A percentile compares a stretch with the other conserved stretches of the same genome.
Evolutionary conservation across 202 grass and related monocot species (phyloP).

Genomic region (Panicum hallii): DNA sequence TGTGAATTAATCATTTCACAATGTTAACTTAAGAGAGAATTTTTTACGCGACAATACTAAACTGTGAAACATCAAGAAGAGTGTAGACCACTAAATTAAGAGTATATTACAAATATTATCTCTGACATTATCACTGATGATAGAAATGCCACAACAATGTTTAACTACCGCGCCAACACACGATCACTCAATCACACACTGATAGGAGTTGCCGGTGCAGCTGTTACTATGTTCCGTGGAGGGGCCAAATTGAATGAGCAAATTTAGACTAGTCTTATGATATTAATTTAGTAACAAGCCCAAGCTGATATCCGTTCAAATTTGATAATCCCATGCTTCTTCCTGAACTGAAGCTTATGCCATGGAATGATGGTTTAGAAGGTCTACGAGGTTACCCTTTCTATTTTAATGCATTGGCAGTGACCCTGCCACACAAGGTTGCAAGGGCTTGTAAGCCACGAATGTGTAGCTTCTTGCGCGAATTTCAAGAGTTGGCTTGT

Average conservation of each 20-base stretch:
- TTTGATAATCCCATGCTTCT: slow-evolving; percentile 25
- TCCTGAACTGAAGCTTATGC: slow-evolving; percentile 29
- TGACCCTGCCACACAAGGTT: neutral
- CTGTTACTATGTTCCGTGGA: slow-evolving; percentile 5
- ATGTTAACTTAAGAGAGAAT: slow-evolving; percentile 36
- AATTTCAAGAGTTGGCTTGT: slow-evolving; percentile 15
- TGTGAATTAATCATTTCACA: slow-evolving; percentile 30
- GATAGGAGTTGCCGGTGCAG: slow-evolving; percentile 10
- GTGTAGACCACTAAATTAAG: slow-evolving; percentile 13
- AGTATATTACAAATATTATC: slow-evolving; percentile 22
- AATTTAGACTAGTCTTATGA: slow-evolving; percentile 6
- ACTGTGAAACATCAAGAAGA: slow-evolving; percentile 26
- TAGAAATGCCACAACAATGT: slow-evolving; percentile 23
- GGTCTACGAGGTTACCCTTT: neutral
- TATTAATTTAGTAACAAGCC: slow-evolving; percentile 25
- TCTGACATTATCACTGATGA: slow-evolving; percentile 29
- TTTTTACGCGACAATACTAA: slow-evolving; percentile 15
- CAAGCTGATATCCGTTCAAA: slow-evolving; percentile 8
- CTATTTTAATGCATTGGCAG: slow-evolving; percentile 4
- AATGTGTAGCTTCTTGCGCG: slow-evolving; percentile 19
- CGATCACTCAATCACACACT: neutral
- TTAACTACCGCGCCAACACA: neutral
- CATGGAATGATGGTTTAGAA: slow-evolving; percentile 13
- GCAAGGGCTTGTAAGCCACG: slow-evolving; percentile 22
- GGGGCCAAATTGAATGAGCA: neutral